A percentile compares a stretch with the other conserved stretches of the same genome.
phyloP scores from a whole-genome alignment of 2,329 filamentous ascomycete genomes.

The Aspergillus fumigatus region DNA sequence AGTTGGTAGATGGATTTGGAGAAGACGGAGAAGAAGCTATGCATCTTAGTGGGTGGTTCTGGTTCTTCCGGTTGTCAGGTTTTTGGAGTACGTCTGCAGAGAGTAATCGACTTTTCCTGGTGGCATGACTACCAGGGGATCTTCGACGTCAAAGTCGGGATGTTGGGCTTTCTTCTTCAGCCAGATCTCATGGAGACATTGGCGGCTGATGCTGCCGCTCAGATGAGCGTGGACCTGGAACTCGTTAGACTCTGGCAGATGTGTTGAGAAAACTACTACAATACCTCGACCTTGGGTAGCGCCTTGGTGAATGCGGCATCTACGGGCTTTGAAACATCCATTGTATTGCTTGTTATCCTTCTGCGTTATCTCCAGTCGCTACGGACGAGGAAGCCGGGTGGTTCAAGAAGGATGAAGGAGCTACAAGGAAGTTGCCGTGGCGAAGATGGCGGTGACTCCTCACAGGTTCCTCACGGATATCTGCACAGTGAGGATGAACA shows the following conservation, averaged over 20 bases:
- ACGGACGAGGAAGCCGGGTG: background rate
- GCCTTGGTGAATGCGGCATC: slow-evolving; percentile 27
- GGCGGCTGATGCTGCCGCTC: slow-evolving; percentile 69
- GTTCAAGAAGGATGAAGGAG: background rate
- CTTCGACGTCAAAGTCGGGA: slow-evolving; percentile 54
- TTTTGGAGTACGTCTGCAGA: slow-evolving; percentile 55
- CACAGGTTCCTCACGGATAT: background rate
- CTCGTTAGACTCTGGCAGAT: slow-evolving; percentile 1
- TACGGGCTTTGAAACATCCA: slow-evolving; percentile 25
- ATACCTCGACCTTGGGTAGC: slow-evolving; percentile 37
- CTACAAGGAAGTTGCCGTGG: background rate
- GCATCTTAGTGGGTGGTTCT: background rate
- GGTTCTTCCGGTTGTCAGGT: slow-evolving; percentile 31
- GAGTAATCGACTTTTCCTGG: slow-evolving; percentile 67
- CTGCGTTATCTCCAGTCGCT: background rate
- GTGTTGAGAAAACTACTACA: background rate
- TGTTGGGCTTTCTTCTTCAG: slow-evolving; percentile 49
- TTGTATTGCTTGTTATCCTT: slow-evolving; percentile 1
- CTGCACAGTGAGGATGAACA: background rate
- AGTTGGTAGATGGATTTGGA: slow-evolving; percentile 75
- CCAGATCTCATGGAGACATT: slow-evolving; percentile 73
- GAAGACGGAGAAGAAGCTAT: slow-evolving; percentile 73
- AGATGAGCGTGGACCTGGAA: slow-evolving; percentile 72
- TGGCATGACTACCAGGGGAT: slow-evolving; percentile 67
- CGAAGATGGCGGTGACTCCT: background rate